Percentiles rank a stretch among this genome's conserved stretches.
Evolutionary conservation across 306 rosid genomes (phyloP).

Genomic region (Quercus parvula): DNA sequence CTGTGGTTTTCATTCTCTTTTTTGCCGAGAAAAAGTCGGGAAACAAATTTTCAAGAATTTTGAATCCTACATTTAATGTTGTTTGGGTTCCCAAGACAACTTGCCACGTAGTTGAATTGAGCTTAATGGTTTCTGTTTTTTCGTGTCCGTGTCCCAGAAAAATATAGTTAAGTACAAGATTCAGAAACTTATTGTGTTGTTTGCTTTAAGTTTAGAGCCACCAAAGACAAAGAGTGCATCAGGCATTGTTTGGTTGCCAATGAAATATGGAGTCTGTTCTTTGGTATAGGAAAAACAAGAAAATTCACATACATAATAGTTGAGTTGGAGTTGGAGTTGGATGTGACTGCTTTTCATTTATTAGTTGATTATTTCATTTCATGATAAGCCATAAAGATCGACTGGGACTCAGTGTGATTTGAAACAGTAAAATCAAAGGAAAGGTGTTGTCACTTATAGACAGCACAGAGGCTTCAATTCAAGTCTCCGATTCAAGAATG

Average conservation of each 20-base stretch:
- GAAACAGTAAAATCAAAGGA: conserved; percentile 27
- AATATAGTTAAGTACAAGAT: neutral
- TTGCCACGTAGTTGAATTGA: neutral
- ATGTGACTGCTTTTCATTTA: neutral
- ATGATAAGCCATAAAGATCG: neutral
- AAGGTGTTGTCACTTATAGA: conserved; percentile 10
- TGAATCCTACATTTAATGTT: neutral
- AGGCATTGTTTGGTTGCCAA: neutral
- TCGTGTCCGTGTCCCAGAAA: neutral
- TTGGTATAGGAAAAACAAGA: neutral
- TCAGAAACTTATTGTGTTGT: neutral
- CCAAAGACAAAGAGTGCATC: neutral
- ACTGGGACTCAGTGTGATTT: neutral
- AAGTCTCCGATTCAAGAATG: conserved; percentile 25
- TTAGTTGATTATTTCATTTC: neutral
- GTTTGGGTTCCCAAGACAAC: neutral
- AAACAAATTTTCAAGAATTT: neutral
- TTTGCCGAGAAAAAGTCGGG: neutral
- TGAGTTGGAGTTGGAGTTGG: neutral
- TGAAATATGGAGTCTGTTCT: neutral
- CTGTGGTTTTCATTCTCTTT: neutral
- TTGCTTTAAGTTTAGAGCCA: neutral
- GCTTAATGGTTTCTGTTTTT: neutral
- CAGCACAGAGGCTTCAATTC: conserved; percentile 30
- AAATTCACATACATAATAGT: neutral